These are phyloP conservation scores for Trypanosoma platydactyli DNA, from an alignment of 208 protist genomes.

Conservation along the genomic window DNA sequence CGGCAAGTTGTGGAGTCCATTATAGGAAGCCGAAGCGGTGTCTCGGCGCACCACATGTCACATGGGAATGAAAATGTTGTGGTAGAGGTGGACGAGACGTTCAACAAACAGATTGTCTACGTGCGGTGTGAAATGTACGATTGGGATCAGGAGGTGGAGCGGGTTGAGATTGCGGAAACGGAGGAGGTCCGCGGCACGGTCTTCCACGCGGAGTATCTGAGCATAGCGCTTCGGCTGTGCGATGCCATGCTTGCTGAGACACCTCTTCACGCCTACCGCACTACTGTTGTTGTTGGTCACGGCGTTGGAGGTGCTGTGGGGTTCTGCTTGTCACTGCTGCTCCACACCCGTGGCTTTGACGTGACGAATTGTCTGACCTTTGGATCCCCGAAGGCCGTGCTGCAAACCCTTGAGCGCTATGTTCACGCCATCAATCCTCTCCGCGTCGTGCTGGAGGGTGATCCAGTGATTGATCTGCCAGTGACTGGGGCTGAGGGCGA, in stretches of 20 bases:
- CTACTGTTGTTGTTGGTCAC: constrained; percentile 79
- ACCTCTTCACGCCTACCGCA: constrained; percentile 67
- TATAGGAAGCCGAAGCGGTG: constrained; percentile 63
- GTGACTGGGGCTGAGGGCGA: constrained; percentile 73
- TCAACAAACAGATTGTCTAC: constrained; percentile 85
- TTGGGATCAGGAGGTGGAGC: constrained; percentile 66
- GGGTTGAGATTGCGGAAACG: constrained; percentile 64
- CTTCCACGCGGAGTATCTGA: constrained; percentile 62
- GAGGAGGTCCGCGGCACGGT: constrained; percentile 74
- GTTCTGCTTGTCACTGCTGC: constrained; percentile 50
- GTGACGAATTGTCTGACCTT: constrained; percentile 77
- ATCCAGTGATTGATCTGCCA: constrained; percentile 80
- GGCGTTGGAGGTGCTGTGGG: constrained; percentile 72
- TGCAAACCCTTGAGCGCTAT: constrained; percentile 65
- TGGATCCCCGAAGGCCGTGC: constrained; percentile 62
- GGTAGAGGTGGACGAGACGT: constrained; percentile 77
- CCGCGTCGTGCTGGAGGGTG: constrained; percentile 76
- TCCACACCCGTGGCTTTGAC: constrained; percentile 63
- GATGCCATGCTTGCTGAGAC: constrained; percentile 65
- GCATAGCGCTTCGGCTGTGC: constrained; percentile 51
- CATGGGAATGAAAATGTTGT: constrained; percentile 69
- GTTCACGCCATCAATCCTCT: constrained; percentile 66
- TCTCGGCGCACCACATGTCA: constrained; percentile 68
- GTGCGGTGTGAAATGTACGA: constrained; percentile 65
- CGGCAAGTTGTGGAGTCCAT: constrained; percentile 78